These are phyloP conservation scores for Spathaspora gorwiae DNA, from an alignment of 805 yeast genomes.

Conservation along the genomic window DNA sequence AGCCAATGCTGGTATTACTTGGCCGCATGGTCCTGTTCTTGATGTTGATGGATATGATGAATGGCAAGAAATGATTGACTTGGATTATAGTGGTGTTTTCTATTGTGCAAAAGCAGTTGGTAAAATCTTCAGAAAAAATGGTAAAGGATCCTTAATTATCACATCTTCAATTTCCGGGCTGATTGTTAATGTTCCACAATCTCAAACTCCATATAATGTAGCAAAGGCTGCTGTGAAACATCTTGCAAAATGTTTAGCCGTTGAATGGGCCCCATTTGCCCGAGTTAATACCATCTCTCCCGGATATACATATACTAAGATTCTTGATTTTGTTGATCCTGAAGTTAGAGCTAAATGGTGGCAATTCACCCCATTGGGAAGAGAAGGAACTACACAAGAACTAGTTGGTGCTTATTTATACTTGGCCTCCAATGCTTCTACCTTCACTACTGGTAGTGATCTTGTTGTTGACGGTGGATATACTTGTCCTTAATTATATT, in stretches of 20 bases:
- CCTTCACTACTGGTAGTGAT: slow-evolving; percentile 76
- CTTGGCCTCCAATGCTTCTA: slow-evolving; percentile 75
- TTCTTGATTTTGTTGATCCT: slow-evolving; percentile 30
- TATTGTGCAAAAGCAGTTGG: slow-evolving; percentile 77
- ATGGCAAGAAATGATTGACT: slow-evolving; percentile 69
- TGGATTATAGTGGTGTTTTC: slow-evolving; percentile 77
- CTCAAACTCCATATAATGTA: slow-evolving; percentile 83
- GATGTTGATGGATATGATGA: slow-evolving; percentile 42
- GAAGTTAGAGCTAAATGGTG: slow-evolving; percentile 34
- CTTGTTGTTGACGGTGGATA: slow-evolving; percentile 78
- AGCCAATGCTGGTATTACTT: slow-evolving; percentile 47
- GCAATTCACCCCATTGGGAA: slow-evolving; percentile 38
- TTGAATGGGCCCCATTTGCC: slow-evolving; percentile 80
- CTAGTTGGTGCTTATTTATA: slow-evolving; percentile 70
- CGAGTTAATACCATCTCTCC: slow-evolving; percentile 72
- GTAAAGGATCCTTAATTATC: slow-evolving; percentile 62
- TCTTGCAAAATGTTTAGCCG: slow-evolving; percentile 70
- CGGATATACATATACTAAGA: slow-evolving; percentile 37
- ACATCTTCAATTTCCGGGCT: slow-evolving; percentile 92
- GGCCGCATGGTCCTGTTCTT: slow-evolving; percentile 40
- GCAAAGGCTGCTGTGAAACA: slow-evolving; percentile 64
- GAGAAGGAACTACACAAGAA: slow-evolving; percentile 40
- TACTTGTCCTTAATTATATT: slow-evolving; percentile 8
- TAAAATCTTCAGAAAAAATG: slow-evolving; percentile 64
- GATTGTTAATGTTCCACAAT: slow-evolving; percentile 81